Percentiles rank a stretch among this genome's conserved stretches.
Evolutionary conservation across 2,329 filamentous ascomycete species (phyloP).

Genomic region (Grosmannia penicillata): DNA sequence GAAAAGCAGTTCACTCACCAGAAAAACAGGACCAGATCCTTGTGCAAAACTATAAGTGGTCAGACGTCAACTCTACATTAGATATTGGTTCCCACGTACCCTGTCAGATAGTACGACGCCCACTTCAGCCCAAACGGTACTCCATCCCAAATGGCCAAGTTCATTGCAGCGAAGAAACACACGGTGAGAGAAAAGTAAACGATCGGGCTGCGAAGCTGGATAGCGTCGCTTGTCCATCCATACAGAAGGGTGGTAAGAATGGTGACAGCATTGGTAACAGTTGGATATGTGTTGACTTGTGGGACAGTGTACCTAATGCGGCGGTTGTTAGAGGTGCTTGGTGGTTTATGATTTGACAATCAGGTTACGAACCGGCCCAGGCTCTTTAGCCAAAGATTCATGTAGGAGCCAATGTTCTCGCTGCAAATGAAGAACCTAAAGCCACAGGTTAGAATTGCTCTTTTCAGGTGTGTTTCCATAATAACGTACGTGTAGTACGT

Average conservation of each 20-base stretch:
- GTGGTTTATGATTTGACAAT: not conserved
- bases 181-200: slow-evolving; percentile 1
- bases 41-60: not conserved
- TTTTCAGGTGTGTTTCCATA: not conserved
- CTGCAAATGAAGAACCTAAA: not conserved
- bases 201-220: not conserved
- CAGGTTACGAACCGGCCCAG: not conserved
- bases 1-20: not conserved
- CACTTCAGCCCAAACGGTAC: slow-evolving; percentile 1
- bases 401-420: not conserved
- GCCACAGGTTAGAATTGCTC: not conserved
- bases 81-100: not conserved
- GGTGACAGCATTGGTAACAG: slow-evolving; percentile 1
- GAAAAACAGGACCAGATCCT: not conserved
- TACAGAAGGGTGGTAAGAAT: not conserved
- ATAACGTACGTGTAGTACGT: not conserved
- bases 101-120: not conserved
- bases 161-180: slow-evolving; percentile 1
- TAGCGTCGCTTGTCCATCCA: slow-evolving; percentile 1
- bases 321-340: no score
- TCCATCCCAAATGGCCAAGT: slow-evolving; percentile 1
- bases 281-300: slow-evolving; percentile 1
- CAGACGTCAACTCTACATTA: not conserved
- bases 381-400: slow-evolving; percentile 1
- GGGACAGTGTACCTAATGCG: not conserved